Base-by-base conservation (phyloP, 202 grass and related monocot genomes). In the Carex arenaria region DNA sequence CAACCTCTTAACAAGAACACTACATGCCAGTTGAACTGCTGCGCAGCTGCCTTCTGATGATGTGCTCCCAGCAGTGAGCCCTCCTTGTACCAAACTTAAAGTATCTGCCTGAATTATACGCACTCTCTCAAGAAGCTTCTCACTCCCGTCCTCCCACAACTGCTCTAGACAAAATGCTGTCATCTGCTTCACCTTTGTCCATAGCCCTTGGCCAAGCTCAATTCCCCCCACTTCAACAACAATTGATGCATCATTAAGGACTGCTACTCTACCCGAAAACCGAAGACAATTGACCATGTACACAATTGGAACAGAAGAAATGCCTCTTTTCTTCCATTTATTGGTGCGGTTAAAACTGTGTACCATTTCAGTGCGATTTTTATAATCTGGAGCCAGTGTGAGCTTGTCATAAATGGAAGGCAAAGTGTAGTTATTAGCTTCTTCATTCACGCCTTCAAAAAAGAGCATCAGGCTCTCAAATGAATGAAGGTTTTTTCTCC, bases 101-200 rank as follows among this genome's bases (percentile, higher is more conserved):
- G 89, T 92, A 72, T 97, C 94, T 20, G 91, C 72, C 59, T 94
- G 94, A 81, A 97, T 82, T 74, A 97, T 71, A 17, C 91, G 84
- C 38, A 94, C 79, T 83, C 79, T 86, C 2, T 85, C 86, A 56
- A 97, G 87, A 84, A 97, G 91, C 55, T 72, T 85, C 80, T 86
- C 43, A 53, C 59, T 76, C 15, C 82, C 86, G n/a, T 90, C 65
- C 12, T 87, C 82, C 86, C 88, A 97, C 17, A 97, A 45, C 73
- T 87, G 82, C 69, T 85, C 91, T 14, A 97, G 61, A 15, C 84
- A 89, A 78, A 90, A 97, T 28, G 86, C 89, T 0, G 94, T 77
- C 79, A 87, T 87, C 42, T 97, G 94, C 54, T 97, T 90, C 12
- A 97, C 94, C 85, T 97, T 97, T 11, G 94, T 94, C 94, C 94